These are phyloP conservation scores for Uncinocarpus reesii DNA, from an alignment of 2,329 filamentous ascomycete species.

Conservation along the genomic window DNA sequence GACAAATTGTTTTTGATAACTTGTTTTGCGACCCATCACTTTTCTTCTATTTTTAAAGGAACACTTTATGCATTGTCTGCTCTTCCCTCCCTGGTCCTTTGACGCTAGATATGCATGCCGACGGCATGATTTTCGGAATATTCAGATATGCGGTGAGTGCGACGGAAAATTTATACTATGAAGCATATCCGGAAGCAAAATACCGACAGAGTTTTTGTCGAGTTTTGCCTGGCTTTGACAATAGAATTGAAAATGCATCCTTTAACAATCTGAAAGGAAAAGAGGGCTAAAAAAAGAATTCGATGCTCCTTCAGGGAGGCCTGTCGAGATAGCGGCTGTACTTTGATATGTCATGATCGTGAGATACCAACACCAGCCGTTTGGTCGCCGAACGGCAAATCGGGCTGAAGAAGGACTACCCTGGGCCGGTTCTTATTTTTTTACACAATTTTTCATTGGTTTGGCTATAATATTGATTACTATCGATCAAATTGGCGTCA, in stretches of 20 bases:
- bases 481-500: background rate
- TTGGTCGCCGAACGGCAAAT: background rate
- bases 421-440: background rate
- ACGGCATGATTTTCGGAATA: conserved; percentile 1
- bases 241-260: too few species aligned
- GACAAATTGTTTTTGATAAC: conserved; percentile 3
- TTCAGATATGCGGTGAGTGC: conserved; percentile 9
- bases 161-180: background rate
- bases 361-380: background rate
- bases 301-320: background rate
- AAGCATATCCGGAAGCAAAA: background rate
- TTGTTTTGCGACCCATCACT: conserved; percentile 6
- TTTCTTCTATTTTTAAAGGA: background rate
- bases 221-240: background rate
- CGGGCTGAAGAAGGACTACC: background rate
- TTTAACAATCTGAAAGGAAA: too few species aligned
- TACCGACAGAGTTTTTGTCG: background rate
- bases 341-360: background rate
- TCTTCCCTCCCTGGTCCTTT: background rate
- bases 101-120: conserved; percentile 7
- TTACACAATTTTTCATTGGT: too few species aligned
- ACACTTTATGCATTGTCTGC: conserved; percentile 4
- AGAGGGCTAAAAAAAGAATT: too few species aligned
- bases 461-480: background rate
- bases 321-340: background rate